Evolutionary conservation across 148 eudicot genomes (phyloP), one percentile per base, ranked within the genome.

Genomic region (Polygonum aviculare): DNA sequence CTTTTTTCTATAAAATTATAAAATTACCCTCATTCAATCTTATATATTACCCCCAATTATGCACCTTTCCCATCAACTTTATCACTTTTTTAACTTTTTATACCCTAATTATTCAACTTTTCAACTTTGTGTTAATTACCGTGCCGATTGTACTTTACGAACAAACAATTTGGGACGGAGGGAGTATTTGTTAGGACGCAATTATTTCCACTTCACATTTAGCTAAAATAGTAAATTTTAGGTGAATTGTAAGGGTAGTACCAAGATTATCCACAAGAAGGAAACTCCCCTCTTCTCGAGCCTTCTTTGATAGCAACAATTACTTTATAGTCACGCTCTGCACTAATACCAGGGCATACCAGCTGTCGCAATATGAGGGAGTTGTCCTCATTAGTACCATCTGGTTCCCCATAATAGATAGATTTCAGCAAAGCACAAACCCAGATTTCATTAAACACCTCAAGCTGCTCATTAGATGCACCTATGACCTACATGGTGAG

Each of bases 391-490:
- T n/a, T 19, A 67, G 4, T 2, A 67, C 4, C 41, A 67, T n/a
- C 6, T 8, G 16, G 4, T 1, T 1, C 4, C 1, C 1, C 1
- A 40, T 0, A 40, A 40, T 2, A 67, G 44, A 67, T 67, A 4
- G 86, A 84, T 47, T 84, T 83, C 48, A 94, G 81, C 76, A 92
- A 81, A 80, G 86, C 71, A 76, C 73, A 75, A 36, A 88, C 85
- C 85, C 92, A 89, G 67, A 94, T 79, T 83, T 94, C 98, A 19
- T 87, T 90, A 35, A 92, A 92, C 47, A 92, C 95, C 48, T 92
- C 93, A 51, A 92, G 85, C 54, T 94, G 98, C 78, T 94, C 97
- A 80, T 90, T 93, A 10, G 98, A 94, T 19, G 98, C 98, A 26
- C 97, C 98, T 15, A 94, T 89, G 63, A 79, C 82, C 98, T 94